These are phyloP conservation scores for Vachellia collinsii DNA, from an alignment of 306 rosid genomes.

Conservation along the genomic window DNA sequence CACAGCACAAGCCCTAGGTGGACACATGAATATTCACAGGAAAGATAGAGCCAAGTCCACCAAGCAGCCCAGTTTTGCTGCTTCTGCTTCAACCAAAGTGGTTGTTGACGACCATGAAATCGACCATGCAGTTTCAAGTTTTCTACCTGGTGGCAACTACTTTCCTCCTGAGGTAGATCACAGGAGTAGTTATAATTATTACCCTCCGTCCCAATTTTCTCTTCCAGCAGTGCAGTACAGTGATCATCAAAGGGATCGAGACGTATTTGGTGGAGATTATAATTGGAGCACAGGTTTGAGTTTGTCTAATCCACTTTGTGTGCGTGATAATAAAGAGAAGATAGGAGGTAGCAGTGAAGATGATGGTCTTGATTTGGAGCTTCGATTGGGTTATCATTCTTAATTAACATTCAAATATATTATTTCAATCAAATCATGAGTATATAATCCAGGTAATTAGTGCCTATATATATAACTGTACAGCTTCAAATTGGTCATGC, in stretches of 20 bases:
- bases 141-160: slow-evolving; percentile 9
- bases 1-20: slow-evolving; percentile 92
- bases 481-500: background rate
- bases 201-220: slow-evolving; percentile 39
- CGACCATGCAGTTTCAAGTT: slow-evolving; percentile 7
- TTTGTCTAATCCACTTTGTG: slow-evolving; percentile 35
- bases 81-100: slow-evolving; percentile 44
- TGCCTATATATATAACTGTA: background rate
- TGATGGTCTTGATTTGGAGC: slow-evolving; percentile 82
- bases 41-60: slow-evolving; percentile 64
- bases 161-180: slow-evolving; percentile 36
- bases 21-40: slow-evolving; percentile 92
- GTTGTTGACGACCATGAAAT: background rate
- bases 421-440: background rate
- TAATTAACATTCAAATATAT: slow-evolving; percentile 34
- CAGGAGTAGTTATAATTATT: slow-evolving; percentile 10
- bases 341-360: slow-evolving; percentile 39
- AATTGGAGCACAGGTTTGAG: slow-evolving; percentile 50
- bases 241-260: slow-evolving; percentile 26
- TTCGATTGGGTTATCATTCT: slow-evolving; percentile 82
- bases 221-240: slow-evolving; percentile 33
- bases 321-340: slow-evolving; percentile 32
- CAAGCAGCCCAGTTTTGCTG: background rate
- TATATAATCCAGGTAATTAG: background rate
- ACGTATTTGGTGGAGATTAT: slow-evolving; percentile 50